These are phyloP conservation scores for Phascolomyces articulosus DNA, from an alignment of 371 early-diverging fungal species.

Conservation along the genomic window DNA sequence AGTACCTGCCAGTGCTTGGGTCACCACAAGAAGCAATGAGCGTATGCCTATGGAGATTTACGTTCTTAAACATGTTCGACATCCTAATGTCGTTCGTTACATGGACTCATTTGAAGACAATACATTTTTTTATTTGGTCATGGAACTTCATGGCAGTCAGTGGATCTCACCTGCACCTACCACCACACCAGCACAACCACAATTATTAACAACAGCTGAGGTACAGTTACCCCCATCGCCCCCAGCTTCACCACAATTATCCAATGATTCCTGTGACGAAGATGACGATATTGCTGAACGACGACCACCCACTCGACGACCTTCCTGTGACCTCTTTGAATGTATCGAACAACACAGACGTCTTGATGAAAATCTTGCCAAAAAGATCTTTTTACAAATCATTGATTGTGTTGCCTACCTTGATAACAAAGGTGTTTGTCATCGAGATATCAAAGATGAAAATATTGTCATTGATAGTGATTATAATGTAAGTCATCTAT, in stretches of 20 bases:
- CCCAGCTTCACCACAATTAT: conserved; percentile 3
- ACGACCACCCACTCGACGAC: conserved; percentile 36
- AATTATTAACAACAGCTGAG: background rate
- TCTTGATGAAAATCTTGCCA: conserved; percentile 63
- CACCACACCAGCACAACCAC: too few species aligned
- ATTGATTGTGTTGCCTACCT: conserved; percentile 69
- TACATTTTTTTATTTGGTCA: conserved; percentile 72
- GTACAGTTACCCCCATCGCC: conserved; percentile 11
- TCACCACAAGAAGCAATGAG: conserved; percentile 60
- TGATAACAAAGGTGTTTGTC: conserved; percentile 57
- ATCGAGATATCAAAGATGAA: conserved; percentile 75
- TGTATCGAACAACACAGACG: conserved; percentile 73
- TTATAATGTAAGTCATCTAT: conserved; percentile 33
- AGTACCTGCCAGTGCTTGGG: conserved; percentile 66
- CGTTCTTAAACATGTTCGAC: conserved; percentile 68
- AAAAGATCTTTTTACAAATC: conserved; percentile 74
- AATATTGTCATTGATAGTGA: conserved; percentile 79
- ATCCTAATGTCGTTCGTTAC: conserved; percentile 70
- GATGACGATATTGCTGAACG: background rate
- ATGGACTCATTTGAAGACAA: conserved; percentile 71
- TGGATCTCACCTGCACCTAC: conserved; percentile 46
- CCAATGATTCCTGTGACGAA: background rate
- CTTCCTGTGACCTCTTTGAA: conserved; percentile 79
- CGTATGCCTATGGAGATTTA: conserved; percentile 78
- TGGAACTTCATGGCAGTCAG: conserved; percentile 79